Conservation (phyloP, 2,329 filamentous ascomycete genomes). For the Periconia macrospinosa region DNA sequence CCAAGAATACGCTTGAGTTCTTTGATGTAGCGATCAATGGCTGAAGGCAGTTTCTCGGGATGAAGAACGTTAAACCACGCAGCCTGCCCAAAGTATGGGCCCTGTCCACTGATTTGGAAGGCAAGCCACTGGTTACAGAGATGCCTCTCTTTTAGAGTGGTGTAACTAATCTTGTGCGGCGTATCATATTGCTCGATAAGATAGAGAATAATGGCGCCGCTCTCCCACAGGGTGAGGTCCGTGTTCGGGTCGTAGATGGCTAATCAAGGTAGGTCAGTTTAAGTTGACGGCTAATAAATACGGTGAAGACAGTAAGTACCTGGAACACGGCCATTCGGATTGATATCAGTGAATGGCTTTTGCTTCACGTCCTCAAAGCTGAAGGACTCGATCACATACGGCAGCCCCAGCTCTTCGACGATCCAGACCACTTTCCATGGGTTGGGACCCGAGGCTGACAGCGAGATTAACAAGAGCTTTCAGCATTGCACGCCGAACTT, state of each 20-base stretch:
- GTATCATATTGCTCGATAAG: slow-evolving; percentile 42
- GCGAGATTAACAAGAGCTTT: neutral
- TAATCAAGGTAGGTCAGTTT: neutral
- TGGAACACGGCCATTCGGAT: slow-evolving; percentile 19
- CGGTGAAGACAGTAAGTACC: slow-evolving; percentile 4
- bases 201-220: slow-evolving; percentile 45
- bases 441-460: slow-evolving; percentile 13
- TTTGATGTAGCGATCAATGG: slow-evolving; percentile 48
- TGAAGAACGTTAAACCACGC: slow-evolving; percentile 41
- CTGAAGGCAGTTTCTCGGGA: slow-evolving; percentile 47
- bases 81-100: slow-evolving; percentile 49
- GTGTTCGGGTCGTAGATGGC: slow-evolving; percentile 49
- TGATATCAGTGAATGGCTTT: slow-evolving; percentile 16
- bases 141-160: slow-evolving; percentile 22
- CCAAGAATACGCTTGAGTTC: slow-evolving; percentile 50
- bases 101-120: slow-evolving; percentile 40
- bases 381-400: slow-evolving; percentile 14
- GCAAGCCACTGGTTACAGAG: slow-evolving; percentile 32
- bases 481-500: neutral
- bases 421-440: slow-evolving; percentile 16
- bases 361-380: slow-evolving; percentile 12
- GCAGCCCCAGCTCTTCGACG: slow-evolving; percentile 36
- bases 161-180: slow-evolving; percentile 26
- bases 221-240: slow-evolving; percentile 43
- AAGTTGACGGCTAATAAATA: neutral